Evolutionary conservation across 129 eudicot genomes (phyloP).

Genomic region (Flaveria bidentis): DNA sequence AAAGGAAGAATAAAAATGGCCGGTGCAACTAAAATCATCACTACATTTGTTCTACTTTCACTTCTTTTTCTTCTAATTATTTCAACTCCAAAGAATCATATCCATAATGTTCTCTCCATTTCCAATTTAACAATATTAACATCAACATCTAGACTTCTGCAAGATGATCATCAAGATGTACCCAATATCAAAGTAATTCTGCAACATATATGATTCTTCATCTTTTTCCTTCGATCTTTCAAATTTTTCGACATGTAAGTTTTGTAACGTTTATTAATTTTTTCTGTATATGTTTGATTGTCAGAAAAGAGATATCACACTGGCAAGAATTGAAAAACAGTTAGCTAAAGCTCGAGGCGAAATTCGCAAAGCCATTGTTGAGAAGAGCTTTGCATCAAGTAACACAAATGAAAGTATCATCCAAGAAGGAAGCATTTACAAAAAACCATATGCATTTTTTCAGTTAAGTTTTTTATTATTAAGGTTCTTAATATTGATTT

Average conservation of each 20-base stretch:
- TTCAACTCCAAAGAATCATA: constrained; percentile 13
- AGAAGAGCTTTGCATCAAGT: constrained; percentile 22
- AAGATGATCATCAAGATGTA: constrained; percentile 20
- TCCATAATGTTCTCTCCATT: neutral
- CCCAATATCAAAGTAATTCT: constrained; percentile 15
- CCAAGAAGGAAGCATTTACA: constrained; percentile 24
- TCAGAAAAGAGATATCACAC: constrained; percentile 16
- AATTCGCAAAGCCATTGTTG: constrained; percentile 28
- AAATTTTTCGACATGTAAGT: neutral
- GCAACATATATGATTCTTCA: neutral
- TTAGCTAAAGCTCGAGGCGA: constrained; percentile 29
- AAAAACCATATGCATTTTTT: constrained; percentile 27
- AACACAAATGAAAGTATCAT: constrained; percentile 5
- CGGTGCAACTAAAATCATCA: neutral
- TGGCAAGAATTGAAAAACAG: constrained; percentile 31
- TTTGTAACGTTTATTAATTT: neutral
- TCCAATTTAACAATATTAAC: neutral
- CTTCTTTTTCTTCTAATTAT: constrained; percentile 16
- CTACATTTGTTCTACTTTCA: constrained; percentile 9
- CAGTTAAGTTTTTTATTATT: constrained; percentile 22
- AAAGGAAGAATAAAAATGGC: constrained; percentile 15
- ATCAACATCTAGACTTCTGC: constrained; percentile 24
- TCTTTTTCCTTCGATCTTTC: neutral
- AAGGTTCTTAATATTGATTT: neutral
- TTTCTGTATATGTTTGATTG: constrained; percentile 3